Evolutionary conservation across 306 rosid genomes (phyloP).

Genomic region (Fagus sylvatica): DNA sequence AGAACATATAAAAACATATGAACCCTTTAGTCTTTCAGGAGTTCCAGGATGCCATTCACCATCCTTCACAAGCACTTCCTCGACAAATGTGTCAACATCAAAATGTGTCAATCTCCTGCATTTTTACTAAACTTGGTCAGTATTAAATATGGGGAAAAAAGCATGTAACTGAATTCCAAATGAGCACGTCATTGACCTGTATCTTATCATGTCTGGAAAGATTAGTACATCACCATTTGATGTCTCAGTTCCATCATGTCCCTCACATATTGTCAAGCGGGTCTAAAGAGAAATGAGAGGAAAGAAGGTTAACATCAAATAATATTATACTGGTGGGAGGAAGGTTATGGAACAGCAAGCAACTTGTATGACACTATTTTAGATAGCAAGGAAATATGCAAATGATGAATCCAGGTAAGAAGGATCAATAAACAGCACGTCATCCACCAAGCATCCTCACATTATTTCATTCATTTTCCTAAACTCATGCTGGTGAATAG

Average conservation of each 20-base stretch:
- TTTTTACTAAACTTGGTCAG: slow-evolving; percentile 13
- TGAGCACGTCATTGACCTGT: slow-evolving; percentile 56
- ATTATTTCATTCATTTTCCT: not conserved
- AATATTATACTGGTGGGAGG: not conserved
- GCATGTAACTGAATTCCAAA: not conserved
- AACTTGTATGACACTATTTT: slow-evolving; percentile 17
- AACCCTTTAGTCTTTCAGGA: slow-evolving; percentile 74
- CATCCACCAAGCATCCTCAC: not conserved
- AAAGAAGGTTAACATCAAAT: slow-evolving; percentile 1
- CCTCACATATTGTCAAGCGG: slow-evolving; percentile 88
- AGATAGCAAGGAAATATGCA: not conserved
- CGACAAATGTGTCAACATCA: slow-evolving; percentile 94
- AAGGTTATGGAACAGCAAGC: not conserved
- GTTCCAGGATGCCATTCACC: slow-evolving; percentile 93
- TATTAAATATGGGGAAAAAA: not conserved
- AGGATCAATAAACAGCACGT: not conserved
- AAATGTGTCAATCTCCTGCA: slow-evolving; percentile 95
- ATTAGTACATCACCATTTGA: slow-evolving; percentile 95
- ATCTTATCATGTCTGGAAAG: slow-evolving; percentile 95
- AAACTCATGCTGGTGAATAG: not conserved
- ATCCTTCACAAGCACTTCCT: slow-evolving; percentile 95
- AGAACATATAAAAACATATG: slow-evolving; percentile 78
- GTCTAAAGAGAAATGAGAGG: slow-evolving; percentile 48
- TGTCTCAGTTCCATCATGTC: slow-evolving; percentile 91
- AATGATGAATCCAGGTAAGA: not conserved